Base-by-base conservation (phyloP, 768 basidiomycete species). In the Mycena epipterygia region DNA sequence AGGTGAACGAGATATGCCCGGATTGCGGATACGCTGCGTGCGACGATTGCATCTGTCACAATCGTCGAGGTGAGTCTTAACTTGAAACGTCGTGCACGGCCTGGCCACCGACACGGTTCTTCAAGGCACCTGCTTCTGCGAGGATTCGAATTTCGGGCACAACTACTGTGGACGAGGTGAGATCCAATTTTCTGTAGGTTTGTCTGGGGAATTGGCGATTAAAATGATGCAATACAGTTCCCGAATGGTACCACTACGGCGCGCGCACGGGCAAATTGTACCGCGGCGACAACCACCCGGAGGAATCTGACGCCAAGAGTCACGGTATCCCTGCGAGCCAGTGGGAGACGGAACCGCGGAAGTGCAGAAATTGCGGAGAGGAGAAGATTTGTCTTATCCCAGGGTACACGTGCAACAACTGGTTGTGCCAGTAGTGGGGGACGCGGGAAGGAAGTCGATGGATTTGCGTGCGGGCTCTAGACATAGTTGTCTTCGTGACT, bases 91-190 rank as follows among this genome's bases (percentile, higher is more conserved):
- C n/a, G n/a, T n/a, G n/a, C n/a, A n/a, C n/a, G n/a, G n/a, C n/a
- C n/a, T n/a, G n/a, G n/a, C n/a, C n/a, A n/a, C n/a, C n/a, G n/a
- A n/a, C n/a, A n/a, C n/a, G n/a, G n/a, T n/a, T n/a, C n/a, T n/a
- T 12, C 7, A 42, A 67, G 66, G 66, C 35, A 44, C 66, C 23
- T 67, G 66, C 66, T 67, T 52, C 58, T 67, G 66, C 66, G 29
- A n/a, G 17, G n/a, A 67, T 30, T 53, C 66, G 49, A 67, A 67
- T 44, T 67, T 67, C 30, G 66, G 66, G 14, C 66, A 60, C 33
- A 33, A 44, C 1, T 67, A 67, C 30, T 68, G 67, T 23, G 59
- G 21, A 33, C 49, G 67, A 25, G 39, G 67, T 68, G 49, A 11
- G 64, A n/a, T n/a, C n/a, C n/a, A n/a, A n/a, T n/a, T n/a, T n/a